These are phyloP conservation scores for Centella asiatica DNA, from an alignment of 129 eudicot species.

Conservation along the genomic window DNA sequence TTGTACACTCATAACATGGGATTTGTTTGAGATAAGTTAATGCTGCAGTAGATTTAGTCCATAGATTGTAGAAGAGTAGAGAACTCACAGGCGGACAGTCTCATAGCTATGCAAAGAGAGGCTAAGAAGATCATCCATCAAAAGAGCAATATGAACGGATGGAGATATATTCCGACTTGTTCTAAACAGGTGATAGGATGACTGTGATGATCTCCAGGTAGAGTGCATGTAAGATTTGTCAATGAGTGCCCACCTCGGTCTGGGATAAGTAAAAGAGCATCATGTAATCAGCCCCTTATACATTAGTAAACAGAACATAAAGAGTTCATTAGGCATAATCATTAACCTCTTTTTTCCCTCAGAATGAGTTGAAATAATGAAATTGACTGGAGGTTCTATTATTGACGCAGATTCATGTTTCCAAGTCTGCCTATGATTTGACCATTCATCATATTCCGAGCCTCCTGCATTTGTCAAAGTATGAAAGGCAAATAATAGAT, in stretches of 20 bases:
- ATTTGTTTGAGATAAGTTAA: background rate
- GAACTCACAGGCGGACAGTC: constrained; percentile 82
- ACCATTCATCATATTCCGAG: constrained; percentile 97
- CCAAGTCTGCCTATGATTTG: constrained; percentile 95
- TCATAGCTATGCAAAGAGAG: constrained; percentile 89
- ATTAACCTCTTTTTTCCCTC: constrained; percentile 75
- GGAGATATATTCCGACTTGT: constrained; percentile 54
- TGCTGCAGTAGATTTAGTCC: background rate
- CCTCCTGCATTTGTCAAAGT: constrained; percentile 55
- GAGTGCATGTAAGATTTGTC: constrained; percentile 95
- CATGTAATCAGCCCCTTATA: background rate
- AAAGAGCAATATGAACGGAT: constrained; percentile 42
- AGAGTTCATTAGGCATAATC: background rate
- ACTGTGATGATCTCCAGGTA: constrained; percentile 95
- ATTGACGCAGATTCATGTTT: constrained; percentile 90
- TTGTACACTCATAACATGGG: background rate
- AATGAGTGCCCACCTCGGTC: constrained; percentile 94
- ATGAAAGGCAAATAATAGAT: constrained; percentile 10
- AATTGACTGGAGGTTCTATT: constrained; percentile 83
- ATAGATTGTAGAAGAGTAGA: constrained; percentile 10
- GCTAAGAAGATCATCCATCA: constrained; percentile 80
- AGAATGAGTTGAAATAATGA: constrained; percentile 57
- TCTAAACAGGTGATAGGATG: constrained; percentile 77
- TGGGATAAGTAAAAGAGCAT: constrained; percentile 16
- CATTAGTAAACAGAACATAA: background rate